Evolutionary conservation across 805 yeast genomes (phyloP).

Genomic region (Barnettozyma californica): DNA sequence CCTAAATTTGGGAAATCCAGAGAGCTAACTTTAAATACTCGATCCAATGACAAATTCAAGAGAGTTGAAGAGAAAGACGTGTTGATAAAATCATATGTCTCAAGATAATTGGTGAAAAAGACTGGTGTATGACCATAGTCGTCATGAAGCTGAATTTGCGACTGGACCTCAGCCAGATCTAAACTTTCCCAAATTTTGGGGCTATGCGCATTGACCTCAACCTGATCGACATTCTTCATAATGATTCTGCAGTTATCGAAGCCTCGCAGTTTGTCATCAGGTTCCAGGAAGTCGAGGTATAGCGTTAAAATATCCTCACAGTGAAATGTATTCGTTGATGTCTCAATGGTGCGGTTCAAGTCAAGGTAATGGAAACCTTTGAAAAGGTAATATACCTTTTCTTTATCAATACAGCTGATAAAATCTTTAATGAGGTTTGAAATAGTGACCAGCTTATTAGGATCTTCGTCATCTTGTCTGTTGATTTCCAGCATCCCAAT

Average conservation of each 20-base stretch:
- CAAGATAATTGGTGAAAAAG: background rate
- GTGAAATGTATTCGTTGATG: background rate
- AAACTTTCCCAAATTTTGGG: background rate
- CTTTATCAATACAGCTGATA: background rate
- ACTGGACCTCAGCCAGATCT: background rate
- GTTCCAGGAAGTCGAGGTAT: background rate
- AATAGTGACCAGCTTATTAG: background rate
- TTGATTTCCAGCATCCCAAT: background rate
- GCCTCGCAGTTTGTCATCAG: background rate
- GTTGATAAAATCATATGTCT: background rate
- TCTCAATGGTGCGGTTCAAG: background rate
- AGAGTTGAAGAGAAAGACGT: background rate
- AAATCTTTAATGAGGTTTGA: background rate
- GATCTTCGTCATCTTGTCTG: background rate
- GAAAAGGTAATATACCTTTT: background rate
- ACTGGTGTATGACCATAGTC: background rate
- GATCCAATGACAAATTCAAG: background rate
- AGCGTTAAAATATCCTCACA: background rate
- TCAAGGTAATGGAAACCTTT: background rate
- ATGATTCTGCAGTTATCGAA: background rate
- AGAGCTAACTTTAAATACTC: background rate
- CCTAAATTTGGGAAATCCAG: constrained; percentile 1
- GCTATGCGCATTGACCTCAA: background rate
- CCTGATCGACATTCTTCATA: background rate
- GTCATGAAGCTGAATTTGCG: background rate